Percentiles rank a stretch among this genome's conserved stretches.
phyloP scores from a whole-genome alignment of 306 rosid species.

The Mimosa bimucronata region DNA sequence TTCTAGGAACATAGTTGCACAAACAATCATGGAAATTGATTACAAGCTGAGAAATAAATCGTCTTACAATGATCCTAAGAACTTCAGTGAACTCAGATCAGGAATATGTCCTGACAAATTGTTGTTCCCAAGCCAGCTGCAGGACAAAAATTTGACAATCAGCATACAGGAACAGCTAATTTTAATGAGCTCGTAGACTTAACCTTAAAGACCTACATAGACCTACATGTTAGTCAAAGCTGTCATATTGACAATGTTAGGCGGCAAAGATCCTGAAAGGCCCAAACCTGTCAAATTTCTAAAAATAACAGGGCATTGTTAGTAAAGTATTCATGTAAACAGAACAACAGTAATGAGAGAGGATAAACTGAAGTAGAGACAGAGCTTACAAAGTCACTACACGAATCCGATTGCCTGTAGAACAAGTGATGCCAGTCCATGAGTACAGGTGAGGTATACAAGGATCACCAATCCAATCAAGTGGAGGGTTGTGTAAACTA shows the following conservation, averaged over 20 bases:
- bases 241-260: conserved; percentile 77
- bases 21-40: conserved; percentile 22
- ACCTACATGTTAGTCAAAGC: conserved; percentile 76
- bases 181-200: conserved; percentile 19
- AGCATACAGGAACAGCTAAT: conserved; percentile 25
- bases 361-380: conserved; percentile 23
- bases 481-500: conserved; percentile 68
- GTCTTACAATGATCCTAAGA: conserved; percentile 67
- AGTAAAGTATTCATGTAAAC: conserved; percentile 40
- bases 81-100: conserved; percentile 65
- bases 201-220: conserved; percentile 55
- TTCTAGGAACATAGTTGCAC: conserved; percentile 10
- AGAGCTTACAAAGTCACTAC: conserved; percentile 75
- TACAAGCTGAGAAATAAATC: conserved; percentile 25
- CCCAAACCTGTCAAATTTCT: conserved; percentile 85
- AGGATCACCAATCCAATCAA: conserved; percentile 93
- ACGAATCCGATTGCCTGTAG: conserved; percentile 67
- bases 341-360: conserved; percentile 25
- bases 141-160: conserved; percentile 28
- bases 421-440: conserved; percentile 91
- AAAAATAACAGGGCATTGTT: conserved; percentile 42
- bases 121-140: conserved; percentile 90
- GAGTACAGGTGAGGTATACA: conserved; percentile 74
- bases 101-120: conserved; percentile 83
- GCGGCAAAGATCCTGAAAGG: conserved; percentile 80